Percentiles rank a stretch among this genome's conserved stretches.
Conservation (phyloP, 1,284 basidiomycete genomes). For the Ustilago nuda region DNA sequence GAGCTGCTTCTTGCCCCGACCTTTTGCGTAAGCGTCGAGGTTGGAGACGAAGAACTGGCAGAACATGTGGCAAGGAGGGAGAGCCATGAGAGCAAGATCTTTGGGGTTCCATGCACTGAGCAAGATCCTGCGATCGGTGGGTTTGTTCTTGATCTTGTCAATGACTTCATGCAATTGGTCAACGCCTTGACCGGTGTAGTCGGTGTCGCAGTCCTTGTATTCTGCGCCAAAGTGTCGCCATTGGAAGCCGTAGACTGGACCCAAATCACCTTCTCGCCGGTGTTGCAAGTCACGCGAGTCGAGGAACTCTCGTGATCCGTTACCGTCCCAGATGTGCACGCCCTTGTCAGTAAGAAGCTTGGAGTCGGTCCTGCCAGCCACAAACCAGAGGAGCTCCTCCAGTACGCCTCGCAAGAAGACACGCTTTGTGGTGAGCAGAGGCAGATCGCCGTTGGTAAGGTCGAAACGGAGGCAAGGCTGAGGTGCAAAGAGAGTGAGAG, state of each 20-base stretch:
- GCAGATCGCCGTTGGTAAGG: conserved; percentile 72
- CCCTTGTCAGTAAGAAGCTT: conserved; percentile 82
- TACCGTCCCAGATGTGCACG: conserved; percentile 97
- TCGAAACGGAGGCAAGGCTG: conserved; percentile 58
- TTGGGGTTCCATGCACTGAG: conserved; percentile 97
- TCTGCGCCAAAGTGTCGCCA: conserved; percentile 97
- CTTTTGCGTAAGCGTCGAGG: conserved; percentile 68
- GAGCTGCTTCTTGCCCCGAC: conserved; percentile 70
- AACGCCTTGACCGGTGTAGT: conserved; percentile 87
- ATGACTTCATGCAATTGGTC: conserved; percentile 92
- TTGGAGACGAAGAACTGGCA: conserved; percentile 92
- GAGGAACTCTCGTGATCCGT: conserved; percentile 88
- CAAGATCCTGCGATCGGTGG: conserved; percentile 95
- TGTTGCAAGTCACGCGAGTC: conserved; percentile 84
- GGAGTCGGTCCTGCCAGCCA: conserved; percentile 86
- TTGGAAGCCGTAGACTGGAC: conserved; percentile 98
- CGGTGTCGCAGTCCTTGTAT: conserved; percentile 82
- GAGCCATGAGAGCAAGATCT: conserved; percentile 91
- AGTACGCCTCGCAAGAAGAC: conserved; percentile 91
- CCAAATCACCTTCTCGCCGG: conserved; percentile 90
- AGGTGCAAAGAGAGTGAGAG: conserved; percentile 66
- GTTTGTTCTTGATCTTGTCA: conserved; percentile 89
- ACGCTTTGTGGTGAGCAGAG: conserved; percentile 93
- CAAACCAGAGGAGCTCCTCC: conserved; percentile 96
- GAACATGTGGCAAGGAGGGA: conserved; percentile 98